phyloP scores from a whole-genome alignment of 208 protist species.

The Acanthamoeba lenticulata region DNA sequence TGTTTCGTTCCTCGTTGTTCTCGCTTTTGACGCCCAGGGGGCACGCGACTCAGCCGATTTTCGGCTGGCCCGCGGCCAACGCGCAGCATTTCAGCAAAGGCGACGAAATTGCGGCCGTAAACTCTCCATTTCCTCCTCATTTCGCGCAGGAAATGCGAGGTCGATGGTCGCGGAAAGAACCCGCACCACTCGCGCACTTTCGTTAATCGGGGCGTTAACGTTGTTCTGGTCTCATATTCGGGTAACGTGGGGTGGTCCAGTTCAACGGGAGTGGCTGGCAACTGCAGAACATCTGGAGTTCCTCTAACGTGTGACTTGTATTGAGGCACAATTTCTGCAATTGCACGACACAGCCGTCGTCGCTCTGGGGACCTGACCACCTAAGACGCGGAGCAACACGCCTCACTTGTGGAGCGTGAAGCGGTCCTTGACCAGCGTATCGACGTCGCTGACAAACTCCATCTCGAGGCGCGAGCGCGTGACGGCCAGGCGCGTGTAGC shows the following conservation, averaged over 20 bases:
- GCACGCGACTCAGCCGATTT: neutral
- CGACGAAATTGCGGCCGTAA: neutral
- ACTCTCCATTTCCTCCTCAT: neutral
- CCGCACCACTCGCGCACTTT: too few species aligned
- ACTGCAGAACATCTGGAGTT: too few species aligned
- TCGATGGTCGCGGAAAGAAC: too few species aligned
- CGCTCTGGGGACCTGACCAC: too few species aligned
- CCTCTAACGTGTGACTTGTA: too few species aligned
- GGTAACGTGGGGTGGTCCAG: too few species aligned
- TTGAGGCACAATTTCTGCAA: too few species aligned
- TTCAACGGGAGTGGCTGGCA: too few species aligned
- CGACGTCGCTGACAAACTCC: conserved; percentile 29
- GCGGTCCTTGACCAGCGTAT: neutral
- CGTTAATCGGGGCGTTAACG: too few species aligned
- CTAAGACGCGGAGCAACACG: too few species aligned
- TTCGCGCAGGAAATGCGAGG: neutral
- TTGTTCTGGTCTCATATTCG: too few species aligned
- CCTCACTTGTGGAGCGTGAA: neutral
- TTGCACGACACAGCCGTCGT: too few species aligned
- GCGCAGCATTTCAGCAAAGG: neutral
- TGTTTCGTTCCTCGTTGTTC: neutral
- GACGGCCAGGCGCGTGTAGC: neutral
- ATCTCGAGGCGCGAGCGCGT: conserved; percentile 22
- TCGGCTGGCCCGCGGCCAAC: neutral
- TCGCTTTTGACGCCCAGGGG: neutral